phyloP scores from a whole-genome alignment of 148 eudicot species.

The Chenopodium berlandieri region DNA sequence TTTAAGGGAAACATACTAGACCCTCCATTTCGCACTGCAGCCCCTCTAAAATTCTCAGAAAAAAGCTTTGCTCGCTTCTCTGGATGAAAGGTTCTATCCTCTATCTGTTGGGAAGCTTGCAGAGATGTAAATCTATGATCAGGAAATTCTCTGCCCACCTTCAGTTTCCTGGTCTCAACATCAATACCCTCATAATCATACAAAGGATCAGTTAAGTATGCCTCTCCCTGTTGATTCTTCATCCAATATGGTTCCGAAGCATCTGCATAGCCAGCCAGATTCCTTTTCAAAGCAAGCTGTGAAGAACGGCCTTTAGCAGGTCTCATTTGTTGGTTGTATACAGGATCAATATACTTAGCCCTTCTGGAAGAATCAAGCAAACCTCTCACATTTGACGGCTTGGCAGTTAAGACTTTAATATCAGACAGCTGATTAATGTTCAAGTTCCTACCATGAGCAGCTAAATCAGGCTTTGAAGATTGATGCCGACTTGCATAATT shows the following conservation, averaged over 20 bases:
- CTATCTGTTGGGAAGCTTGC: constrained; percentile 25
- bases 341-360: constrained; percentile 43
- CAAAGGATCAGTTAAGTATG: constrained; percentile 34
- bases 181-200: constrained; percentile 39
- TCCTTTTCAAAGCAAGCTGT: constrained; percentile 44
- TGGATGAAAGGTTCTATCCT: constrained; percentile 37
- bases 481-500: constrained; percentile 38
- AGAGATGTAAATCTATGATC: constrained; percentile 35
- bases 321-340: constrained; percentile 44
- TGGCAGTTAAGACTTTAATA: constrained; percentile 69
- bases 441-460: constrained; percentile 47
- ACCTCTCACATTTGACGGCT: constrained; percentile 55
- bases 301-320: constrained; percentile 38
- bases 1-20: constrained; percentile 34
- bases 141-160: constrained; percentile 37
- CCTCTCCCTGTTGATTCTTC: constrained; percentile 38
- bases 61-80: constrained; percentile 41
- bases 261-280: constrained; percentile 40
- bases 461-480: constrained; percentile 35
- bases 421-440: constrained; percentile 80
- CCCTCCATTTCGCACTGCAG: constrained; percentile 48
- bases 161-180: constrained; percentile 47
- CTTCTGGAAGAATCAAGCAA: constrained; percentile 47
- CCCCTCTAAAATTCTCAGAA: constrained; percentile 39
- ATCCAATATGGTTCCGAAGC: constrained; percentile 44